Base-by-base conservation (phyloP, 768 basidiomycete species). In the Tremella fuciformis region DNA sequence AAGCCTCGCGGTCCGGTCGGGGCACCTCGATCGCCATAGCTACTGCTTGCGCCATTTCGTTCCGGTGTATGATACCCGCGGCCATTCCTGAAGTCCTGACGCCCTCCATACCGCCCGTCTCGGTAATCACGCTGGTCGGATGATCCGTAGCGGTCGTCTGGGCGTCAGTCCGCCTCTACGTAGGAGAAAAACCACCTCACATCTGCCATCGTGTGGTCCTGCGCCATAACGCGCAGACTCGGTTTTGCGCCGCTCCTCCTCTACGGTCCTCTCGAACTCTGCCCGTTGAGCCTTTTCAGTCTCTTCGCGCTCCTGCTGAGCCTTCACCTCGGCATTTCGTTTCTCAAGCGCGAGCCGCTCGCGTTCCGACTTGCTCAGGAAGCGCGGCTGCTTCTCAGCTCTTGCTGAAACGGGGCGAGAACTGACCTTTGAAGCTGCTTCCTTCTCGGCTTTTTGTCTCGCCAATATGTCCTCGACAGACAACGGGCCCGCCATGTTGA, bases 291-390 rank as follows among this genome's bases (percentile, higher is more conserved):
- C 73, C 62, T 81, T 81, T 3, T 84, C 59, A 6, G 78, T 78
- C 47, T 90, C 87, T 18, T 87, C 86, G 50, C 80, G 82, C 55
- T 83, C 84, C 59, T 82, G 85, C 70, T 89, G 83, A 44, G 84
- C 84, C 51, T 80, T 82, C 40, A 97, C 87, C 73, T 97, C 93
- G 58, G 87, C 83, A 18, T 86, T 83, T 13, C 94, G 86, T 67
- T 89, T 88, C 15, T 86, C 85, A 60, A 97, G 88, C 2, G 94
- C 94, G 37, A 96, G 78, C 70, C 85, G 84, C 16, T 89, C 90
- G 50, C 94, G 85, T 70, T 96, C 89, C 64, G 92, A 89, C 78
- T 89, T 98, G 1, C 89, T 84, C 13, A 98, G 81, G 80, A 98
- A 98, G 77, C 85, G 94, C 37, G 94, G 94, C 92, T 97, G 77